Evolutionary conservation across 768 basidiomycete species (phyloP), one percentile per base, ranked within the genome.

Genomic region (Mycena sanguinolenta): DNA sequence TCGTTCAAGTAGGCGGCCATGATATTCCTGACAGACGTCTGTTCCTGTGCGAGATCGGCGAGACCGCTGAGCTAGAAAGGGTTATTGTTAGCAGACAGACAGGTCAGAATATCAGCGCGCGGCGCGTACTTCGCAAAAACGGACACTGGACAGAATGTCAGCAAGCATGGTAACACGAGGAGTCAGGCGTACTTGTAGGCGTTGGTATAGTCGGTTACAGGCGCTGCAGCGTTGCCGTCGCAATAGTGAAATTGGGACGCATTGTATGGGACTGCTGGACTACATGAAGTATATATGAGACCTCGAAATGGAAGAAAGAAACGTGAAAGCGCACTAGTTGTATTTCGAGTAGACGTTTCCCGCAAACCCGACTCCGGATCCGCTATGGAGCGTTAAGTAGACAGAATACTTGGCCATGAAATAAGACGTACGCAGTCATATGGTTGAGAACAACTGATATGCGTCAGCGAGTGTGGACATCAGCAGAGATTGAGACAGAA

Each of bases 391-490:
- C 23, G 25, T 28, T 54, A 17, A 58, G 49, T 10, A 34, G 17
- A 14, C 25, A 36, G 4, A 23, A 36, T 6, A 57, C n/a, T n/a
- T n/a, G n/a, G n/a, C n/a, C 27, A 9, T n/a, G 32, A 28, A 27
- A 46, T 25, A 21, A 75, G 75, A 46, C 70, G 10, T 27, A 25
- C 17, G 74, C 77, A 14, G 80, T 62, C 84, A 85, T 85, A 66
- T 86, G 85, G 65, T 86, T 85, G 72, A 79, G 81, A 39, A 85
- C 76, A 12, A 81, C 82, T 71, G 32, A 36, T 30, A n/a, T 14
- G 19, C n/a, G n/a, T n/a, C n/a, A n/a, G n/a, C 21, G 16, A 19
- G 42, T 44, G 42, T 44, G 42, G n/a, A n/a, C n/a, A n/a, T n/a
- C n/a, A n/a, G n/a, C n/a, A n/a, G n/a, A 27, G n/a, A 13, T 17